phyloP scores from a whole-genome alignment of 352 stramenopile species.

The Halophytophthora batemanensis region DNA sequence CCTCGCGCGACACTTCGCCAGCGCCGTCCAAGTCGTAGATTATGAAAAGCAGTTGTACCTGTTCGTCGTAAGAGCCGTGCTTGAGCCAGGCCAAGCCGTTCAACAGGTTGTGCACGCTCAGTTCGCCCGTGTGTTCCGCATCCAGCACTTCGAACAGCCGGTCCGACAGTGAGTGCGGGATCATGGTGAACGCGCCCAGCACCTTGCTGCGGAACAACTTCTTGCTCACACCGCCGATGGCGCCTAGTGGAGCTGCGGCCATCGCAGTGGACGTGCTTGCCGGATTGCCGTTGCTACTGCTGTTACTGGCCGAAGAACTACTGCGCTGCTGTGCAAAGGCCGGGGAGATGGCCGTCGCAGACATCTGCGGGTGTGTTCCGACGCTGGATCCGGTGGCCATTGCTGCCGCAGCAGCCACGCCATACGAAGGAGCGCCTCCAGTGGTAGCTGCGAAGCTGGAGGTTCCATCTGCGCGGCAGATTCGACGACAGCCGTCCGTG shows the following conservation, averaged over 20 bases:
- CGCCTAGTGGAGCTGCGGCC: no score
- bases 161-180: conserved; percentile 79
- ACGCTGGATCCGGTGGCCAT: no score
- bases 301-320: conserved; percentile 17
- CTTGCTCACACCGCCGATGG: no score
- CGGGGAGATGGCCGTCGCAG: no score
- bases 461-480: conserved; percentile 49
- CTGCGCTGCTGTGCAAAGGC: conserved; percentile 5
- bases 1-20: conserved; percentile 59
- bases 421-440: conserved; percentile 7
- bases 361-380: no score
- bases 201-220: conserved; percentile 82
- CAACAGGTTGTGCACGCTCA: conserved; percentile 64
- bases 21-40: conserved; percentile 81
- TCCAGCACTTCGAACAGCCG: conserved; percentile 85
- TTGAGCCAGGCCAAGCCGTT: conserved; percentile 74
- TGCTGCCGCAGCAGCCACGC: no score
- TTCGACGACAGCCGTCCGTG: conserved; percentile 67
- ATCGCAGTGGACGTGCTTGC: background rate
- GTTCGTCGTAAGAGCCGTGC: conserved; percentile 67
- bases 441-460: conserved; percentile 7
- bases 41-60: conserved; percentile 74
- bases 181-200: conserved; percentile 70
- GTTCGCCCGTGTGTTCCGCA: conserved; percentile 51
- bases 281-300: conserved; percentile 20